Evolutionary conservation across 2,329 filamentous ascomycete genomes (phyloP).

Genomic region (Colletotrichum abscissum): DNA sequence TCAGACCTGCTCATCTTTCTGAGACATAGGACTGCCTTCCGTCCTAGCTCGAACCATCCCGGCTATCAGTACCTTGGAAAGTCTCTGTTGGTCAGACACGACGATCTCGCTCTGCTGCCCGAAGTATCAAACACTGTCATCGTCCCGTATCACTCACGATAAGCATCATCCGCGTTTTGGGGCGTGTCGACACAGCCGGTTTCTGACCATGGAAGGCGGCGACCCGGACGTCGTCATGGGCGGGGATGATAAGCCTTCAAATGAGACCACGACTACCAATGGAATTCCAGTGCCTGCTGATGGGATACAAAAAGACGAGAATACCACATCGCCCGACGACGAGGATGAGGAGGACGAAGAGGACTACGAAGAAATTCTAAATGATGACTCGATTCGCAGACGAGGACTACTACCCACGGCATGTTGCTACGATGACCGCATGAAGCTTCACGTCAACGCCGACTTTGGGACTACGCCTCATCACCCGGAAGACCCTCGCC

Average conservation of each 20-base stretch:
- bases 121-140: too few relatives aligned
- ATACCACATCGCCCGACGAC: slow-evolving; percentile 43
- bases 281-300: slow-evolving; percentile 40
- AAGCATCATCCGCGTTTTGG: neutral
- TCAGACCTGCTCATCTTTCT: neutral
- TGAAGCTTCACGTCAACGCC: slow-evolving; percentile 94
- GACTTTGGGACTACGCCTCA: slow-evolving; percentile 79
- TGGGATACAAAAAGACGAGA: slow-evolving; percentile 32
- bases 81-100: neutral
- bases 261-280: slow-evolving; percentile 52
- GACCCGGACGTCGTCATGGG: slow-evolving; percentile 49
- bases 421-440: slow-evolving; percentile 90
- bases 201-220: slow-evolving; percentile 24
- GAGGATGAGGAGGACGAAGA: slow-evolving; percentile 48
- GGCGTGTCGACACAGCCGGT: slow-evolving; percentile 6
- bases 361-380: slow-evolving; percentile 43
- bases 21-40: neutral
- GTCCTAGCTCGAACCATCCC: neutral
- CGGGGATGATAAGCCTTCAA: slow-evolving; percentile 56
- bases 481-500: slow-evolving; percentile 92
- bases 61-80: neutral
- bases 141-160: neutral
- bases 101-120: neutral
- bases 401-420: slow-evolving; percentile 74
- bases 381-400: slow-evolving; percentile 44